Evolutionary conservation across 1,284 basidiomycete species (phyloP).

Genomic region (Peniophora sp.): DNA sequence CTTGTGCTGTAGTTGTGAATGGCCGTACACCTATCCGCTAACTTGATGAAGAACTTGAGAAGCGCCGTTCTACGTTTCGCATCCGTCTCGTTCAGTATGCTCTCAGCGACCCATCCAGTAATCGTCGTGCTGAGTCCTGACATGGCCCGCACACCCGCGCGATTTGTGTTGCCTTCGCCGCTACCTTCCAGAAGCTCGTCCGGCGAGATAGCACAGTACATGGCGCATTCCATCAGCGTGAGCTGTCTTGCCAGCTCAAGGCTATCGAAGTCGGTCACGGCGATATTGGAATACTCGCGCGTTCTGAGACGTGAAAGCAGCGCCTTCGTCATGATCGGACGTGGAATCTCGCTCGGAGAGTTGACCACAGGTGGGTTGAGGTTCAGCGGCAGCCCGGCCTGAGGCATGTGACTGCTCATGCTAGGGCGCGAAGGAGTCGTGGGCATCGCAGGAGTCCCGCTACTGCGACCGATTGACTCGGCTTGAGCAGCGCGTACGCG

Average conservation of each 20-base stretch:
- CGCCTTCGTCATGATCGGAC: constrained; percentile 80
- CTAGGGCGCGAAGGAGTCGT: constrained; percentile 38
- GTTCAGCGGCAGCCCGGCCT: constrained; percentile 63
- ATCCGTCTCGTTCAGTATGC: constrained; percentile 85
- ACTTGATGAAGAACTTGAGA: constrained; percentile 94
- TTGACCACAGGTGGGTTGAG: constrained; percentile 50
- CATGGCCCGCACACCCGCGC: constrained; percentile 58
- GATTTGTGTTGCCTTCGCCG: constrained; percentile 61
- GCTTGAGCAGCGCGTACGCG: constrained; percentile 42
- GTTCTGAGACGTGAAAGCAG: constrained; percentile 58
- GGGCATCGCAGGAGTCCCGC: not conserved
- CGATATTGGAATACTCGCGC: constrained; percentile 52
- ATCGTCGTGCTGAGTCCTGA: constrained; percentile 86
- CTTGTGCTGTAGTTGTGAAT: constrained; percentile 84
- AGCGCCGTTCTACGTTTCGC: constrained; percentile 78
- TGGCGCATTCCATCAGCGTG: constrained; percentile 87
- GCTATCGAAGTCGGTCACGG: constrained; percentile 87
- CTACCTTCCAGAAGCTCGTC: constrained; percentile 85
- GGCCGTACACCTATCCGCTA: constrained; percentile 73
- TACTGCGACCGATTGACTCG: constrained; percentile 20
- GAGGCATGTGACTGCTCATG: constrained; percentile 13
- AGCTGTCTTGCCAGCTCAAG: constrained; percentile 91
- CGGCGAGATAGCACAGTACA: constrained; percentile 82
- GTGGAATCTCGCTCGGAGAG: constrained; percentile 57
- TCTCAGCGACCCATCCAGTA: constrained; percentile 94